Conservation (phyloP, 2,329 filamentous ascomycete genomes). For the Thielaviopsis musarum region DNA sequence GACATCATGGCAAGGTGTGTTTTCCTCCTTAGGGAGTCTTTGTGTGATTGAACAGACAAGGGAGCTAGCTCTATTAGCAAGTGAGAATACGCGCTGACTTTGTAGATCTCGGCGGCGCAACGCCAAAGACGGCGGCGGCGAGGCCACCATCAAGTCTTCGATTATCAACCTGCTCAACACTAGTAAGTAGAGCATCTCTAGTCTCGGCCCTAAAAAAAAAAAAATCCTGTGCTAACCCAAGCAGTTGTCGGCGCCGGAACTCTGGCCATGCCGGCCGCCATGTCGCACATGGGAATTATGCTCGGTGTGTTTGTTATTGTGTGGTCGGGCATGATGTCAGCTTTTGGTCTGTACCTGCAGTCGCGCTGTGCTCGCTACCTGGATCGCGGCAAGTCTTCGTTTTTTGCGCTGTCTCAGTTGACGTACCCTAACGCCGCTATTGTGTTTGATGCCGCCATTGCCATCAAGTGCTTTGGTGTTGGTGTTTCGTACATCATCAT, state of each 20-base stretch:
- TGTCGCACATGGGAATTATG: slow-evolving; percentile 88
- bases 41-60: no score
- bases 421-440: slow-evolving; percentile 95
- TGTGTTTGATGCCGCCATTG: slow-evolving; percentile 88
- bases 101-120: slow-evolving; percentile 40
- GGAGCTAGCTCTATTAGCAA: not conserved
- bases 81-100: not conserved
- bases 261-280: slow-evolving; percentile 83
- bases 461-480: slow-evolving; percentile 95
- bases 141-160: slow-evolving; percentile 79
- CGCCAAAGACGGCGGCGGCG: slow-evolving; percentile 60
- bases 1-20: slow-evolving; percentile 34
- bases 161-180: slow-evolving; percentile 94
- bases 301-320: slow-evolving; percentile 71
- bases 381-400: slow-evolving; percentile 73
- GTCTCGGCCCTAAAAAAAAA: not conserved
- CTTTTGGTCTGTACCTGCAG: slow-evolving; percentile 90
- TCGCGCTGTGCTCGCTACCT: slow-evolving; percentile 84
- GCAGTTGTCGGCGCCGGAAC: slow-evolving; percentile 84
- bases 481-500: slow-evolving; percentile 97
- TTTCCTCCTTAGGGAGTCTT: not conserved
- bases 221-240: slow-evolving; percentile 13
- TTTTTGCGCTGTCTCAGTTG: slow-evolving; percentile 92
- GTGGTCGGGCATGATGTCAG: slow-evolving; percentile 79
- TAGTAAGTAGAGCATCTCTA: slow-evolving; percentile 36